A percentile compares a stretch with the other conserved stretches of the same genome.
phyloP scores from a whole-genome alignment of 2,329 filamentous ascomycete species.

The Aspergillus pseudonomiae region DNA sequence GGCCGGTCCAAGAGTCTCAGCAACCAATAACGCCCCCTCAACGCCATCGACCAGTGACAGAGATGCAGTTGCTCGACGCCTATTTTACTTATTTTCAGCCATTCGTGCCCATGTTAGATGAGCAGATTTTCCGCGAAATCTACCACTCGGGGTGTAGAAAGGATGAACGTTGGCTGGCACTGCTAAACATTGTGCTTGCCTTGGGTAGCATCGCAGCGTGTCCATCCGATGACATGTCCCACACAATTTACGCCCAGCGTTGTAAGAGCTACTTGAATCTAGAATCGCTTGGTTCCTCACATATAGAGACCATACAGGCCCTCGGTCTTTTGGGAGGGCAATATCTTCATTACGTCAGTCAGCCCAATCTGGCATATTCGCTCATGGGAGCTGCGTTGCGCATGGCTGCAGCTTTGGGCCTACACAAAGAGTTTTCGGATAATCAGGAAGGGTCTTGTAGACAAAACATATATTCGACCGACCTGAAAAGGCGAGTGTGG shows the following conservation, averaged over 20 bases:
- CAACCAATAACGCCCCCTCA: conserved; percentile 52
- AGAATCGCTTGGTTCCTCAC: conserved; percentile 69
- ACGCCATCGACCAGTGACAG: conserved; percentile 61
- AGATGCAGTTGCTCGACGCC: conserved; percentile 70
- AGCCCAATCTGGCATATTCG: conserved; percentile 75
- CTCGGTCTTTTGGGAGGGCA: conserved; percentile 72
- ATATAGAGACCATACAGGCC: conserved; percentile 74
- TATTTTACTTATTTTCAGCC: conserved; percentile 75
- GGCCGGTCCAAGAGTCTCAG: conserved; percentile 28
- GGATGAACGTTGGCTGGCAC: conserved; percentile 70
- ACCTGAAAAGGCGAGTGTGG: conserved; percentile 70
- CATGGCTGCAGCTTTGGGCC: conserved; percentile 73
- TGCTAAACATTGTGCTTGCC: conserved; percentile 76
- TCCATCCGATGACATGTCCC: conserved; percentile 64
- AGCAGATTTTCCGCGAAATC: conserved; percentile 68
- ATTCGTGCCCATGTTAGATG: conserved; percentile 74
- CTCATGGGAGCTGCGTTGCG: conserved; percentile 71
- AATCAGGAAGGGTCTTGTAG: conserved; percentile 46
- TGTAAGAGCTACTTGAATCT: conserved; percentile 69
- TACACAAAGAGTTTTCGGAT: conserved; percentile 66
- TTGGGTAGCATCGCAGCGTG: conserved; percentile 72
- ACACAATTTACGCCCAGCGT: conserved; percentile 70
- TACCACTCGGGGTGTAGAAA: conserved; percentile 65
- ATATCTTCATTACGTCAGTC: conserved; percentile 77
- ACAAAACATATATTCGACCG: conserved; percentile 56